A percentile compares a stretch with the other conserved stretches of the same genome.
phyloP scores from a whole-genome alignment of 345 rosid species.

The Hypericum perforatum region DNA sequence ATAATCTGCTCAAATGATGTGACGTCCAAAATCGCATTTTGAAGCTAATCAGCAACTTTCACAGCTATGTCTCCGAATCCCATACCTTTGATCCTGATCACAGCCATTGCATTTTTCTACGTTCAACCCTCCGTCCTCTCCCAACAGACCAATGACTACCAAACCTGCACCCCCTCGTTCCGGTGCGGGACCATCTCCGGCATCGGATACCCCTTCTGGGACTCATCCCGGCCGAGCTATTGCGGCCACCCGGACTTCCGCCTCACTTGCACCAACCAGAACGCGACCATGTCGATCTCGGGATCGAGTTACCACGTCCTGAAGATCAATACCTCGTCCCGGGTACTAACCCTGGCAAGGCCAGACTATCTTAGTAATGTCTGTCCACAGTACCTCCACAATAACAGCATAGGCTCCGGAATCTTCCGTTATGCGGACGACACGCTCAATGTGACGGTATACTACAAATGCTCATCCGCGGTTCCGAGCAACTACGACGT shows the following conservation, averaged over 20 bases:
- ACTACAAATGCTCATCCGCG: conserved; percentile 13
- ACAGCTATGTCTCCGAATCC: too few relatives aligned
- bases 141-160: conserved; percentile 2
- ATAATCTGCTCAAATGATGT: too few relatives aligned
- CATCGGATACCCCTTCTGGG: conserved; percentile 31
- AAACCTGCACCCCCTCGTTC: conserved; percentile 12
- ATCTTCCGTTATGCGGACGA: neutral
- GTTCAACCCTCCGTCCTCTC: neutral
- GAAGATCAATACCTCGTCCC: rapidly evolving
- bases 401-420: neutral
- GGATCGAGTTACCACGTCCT: conserved; percentile 20
- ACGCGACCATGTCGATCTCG: conserved; percentile 17
- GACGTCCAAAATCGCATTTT: too few relatives aligned
- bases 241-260: conserved; percentile 23
- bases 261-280: conserved; percentile 12
- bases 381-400: conserved; percentile 10
- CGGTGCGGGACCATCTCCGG: conserved; percentile 17
- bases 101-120: neutral
- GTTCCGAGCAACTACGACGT: neutral
- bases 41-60: too few relatives aligned
- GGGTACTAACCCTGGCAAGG: conserved; percentile 18
- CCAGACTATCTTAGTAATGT: conserved; percentile 8
- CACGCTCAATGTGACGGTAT: conserved; percentile 11
- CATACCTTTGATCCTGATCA: neutral
- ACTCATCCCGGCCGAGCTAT: conserved; percentile 4